Base-by-base conservation (phyloP, 1,139 yeast species). In the Candida labiduridarum region DNA sequence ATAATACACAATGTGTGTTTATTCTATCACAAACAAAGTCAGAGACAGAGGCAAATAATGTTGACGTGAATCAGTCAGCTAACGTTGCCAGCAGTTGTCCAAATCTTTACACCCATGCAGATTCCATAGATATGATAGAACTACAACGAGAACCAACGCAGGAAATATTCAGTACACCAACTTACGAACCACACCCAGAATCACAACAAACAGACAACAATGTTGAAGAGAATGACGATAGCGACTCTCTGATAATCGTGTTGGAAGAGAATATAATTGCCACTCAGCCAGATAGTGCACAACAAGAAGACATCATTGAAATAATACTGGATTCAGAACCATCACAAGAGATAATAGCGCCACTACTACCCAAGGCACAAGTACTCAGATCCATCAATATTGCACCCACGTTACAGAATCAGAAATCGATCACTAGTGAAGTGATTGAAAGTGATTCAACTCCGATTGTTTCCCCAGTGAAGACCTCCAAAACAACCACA, bases 271-370 rank as follows among this genome's bases (percentile, higher is more conserved):
- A 42, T 31, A 12, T 42, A 6, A 12, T 29, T n/a, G 25, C 48
- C 2, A 50, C 52, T 2, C 50, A 50, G 19, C 18, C 46, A 38
- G 41, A 38, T 14, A 9, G 10, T 25, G 22, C 22, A 19, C 29
- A 25, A 25, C 4, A 18, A 5, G 16, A 22, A 19, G 52, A 50
- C n/a, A 12, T 29, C 12, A 22, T 36, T 18, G 62, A 60, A 12
- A 56, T 60, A n/a, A 54, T 69, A 0, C 66, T 64, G 57, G 74
- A 70, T 51, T 68, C 73, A 1, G 69, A 68, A 35, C 59, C 66
- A n/a, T 72, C 68, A 38, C 61, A 62, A 1, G 68, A 62, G 10
- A 1, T 7, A 42, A 43, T 58, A 7, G 44, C 62, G 8, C 15
- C 34, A 30, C 14, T n/a, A n/a, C n/a, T 30, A 30, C 44, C 55